Evolutionary conservation across 192 early-diverging fungal genomes (phyloP).

Genomic region (Linnemannia exigua): DNA sequence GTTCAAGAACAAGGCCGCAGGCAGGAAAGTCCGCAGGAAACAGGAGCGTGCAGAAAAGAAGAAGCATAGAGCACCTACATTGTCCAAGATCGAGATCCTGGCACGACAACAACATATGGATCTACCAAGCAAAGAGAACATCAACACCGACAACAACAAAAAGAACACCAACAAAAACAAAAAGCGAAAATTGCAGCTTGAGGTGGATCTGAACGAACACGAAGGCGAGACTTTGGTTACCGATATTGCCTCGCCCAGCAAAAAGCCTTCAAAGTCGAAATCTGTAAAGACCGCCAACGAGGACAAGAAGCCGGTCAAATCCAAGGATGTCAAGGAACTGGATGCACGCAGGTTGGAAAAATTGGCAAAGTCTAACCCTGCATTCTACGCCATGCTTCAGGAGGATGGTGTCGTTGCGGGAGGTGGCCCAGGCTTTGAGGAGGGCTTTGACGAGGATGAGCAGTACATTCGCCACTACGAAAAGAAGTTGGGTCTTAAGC

Average conservation of each 20-base stretch:
- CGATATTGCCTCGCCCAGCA: constrained; percentile 9
- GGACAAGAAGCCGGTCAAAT: background rate
- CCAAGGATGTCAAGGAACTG: constrained; percentile 22
- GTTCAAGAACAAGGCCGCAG: constrained; percentile 61
- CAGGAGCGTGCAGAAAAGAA: constrained; percentile 66
- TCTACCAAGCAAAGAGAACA: constrained; percentile 11
- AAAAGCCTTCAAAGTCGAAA: constrained; percentile 1
- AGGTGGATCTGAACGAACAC: constrained; percentile 47
- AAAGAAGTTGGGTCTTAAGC: constrained; percentile 63
- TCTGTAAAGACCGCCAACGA: background rate
- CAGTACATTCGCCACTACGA: constrained; percentile 67
- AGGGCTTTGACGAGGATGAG: constrained; percentile 62
- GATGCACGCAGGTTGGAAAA: constrained; percentile 55
- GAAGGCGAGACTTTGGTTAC: constrained; percentile 44
- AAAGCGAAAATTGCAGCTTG: constrained; percentile 23
- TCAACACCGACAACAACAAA: constrained; percentile 9
- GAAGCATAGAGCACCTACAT: constrained; percentile 46
- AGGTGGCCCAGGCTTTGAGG: constrained; percentile 19
- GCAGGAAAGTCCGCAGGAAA: constrained; percentile 63
- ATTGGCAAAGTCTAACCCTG: constrained; percentile 62
- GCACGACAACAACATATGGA: constrained; percentile 38
- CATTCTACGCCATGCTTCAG: constrained; percentile 62
- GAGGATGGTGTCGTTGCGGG: constrained; percentile 54
- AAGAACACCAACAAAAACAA: constrained; percentile 31
- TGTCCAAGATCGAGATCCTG: constrained; percentile 48